Base-by-base conservation (phyloP, 495 filamentous ascomycete genomes). In the Penicillium malachiteum region DNA sequence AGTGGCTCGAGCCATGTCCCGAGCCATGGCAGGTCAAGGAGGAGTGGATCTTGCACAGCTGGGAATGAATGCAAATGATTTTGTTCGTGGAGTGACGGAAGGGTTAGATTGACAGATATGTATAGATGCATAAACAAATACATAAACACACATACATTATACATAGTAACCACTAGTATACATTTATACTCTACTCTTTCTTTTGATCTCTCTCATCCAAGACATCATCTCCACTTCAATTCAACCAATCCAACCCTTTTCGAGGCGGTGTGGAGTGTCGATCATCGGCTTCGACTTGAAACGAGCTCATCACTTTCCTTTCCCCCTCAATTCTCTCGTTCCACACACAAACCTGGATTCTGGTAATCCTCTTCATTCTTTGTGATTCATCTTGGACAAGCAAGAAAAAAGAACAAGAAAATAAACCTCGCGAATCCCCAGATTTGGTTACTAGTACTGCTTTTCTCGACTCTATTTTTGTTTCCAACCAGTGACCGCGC, bases 1-100 rank as follows among this genome's bases (percentile, higher is more conserved):
- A 60, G 82, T 86, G 41, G 71, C 79, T 61, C 71, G 75, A 52
- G 78, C 76, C 42, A 77, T 82, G 65, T 78, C 79, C 38, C 62
- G 63, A 49, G 77, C 71, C 33, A 71, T 83, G 72, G 71, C 70
- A 16, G 75, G 74, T 2, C 67, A 74, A 13, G 68, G 65, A 52
- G 75, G 74, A 8, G 61, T 84, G 30, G 77, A 85, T 70, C 50
- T 84, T 54, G 71, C 63, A 7, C 68, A 71, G 58, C 53, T 84
- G 56, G 77, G 76, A 11, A 66, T 71, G 37, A 69, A 50, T 64
- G 76, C 72, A n/a, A 64, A 69, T 47, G 71, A 77, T 13, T 77
- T 74, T 66, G 76, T 78, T 32, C 70, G 76, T 40, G 67, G 61
- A 26, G 66, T 72, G 45, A 78, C 74, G 33, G 64, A 66, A 30